Percentiles rank a stretch among this genome's conserved stretches.
Conservation (phyloP, 352 stramenopile genomes). For the Phytophthora rubi region DNA sequence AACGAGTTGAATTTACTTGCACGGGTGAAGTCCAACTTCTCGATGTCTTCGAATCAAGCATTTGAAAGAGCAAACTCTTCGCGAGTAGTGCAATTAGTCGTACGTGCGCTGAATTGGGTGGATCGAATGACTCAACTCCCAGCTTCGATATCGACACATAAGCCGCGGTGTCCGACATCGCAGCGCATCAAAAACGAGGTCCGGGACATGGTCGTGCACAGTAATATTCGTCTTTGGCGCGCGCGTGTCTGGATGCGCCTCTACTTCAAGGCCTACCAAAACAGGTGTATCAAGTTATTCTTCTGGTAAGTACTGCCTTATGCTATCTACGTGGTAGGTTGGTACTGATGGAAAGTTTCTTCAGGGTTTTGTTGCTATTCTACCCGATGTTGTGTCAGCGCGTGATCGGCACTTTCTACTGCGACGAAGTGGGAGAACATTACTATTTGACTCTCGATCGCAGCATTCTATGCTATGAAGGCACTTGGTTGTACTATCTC, state of each 20-base stretch:
- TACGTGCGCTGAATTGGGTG: conserved; percentile 28
- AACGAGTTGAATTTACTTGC: conserved; percentile 28
- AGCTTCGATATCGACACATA: conserved; percentile 52
- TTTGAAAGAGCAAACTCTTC: conserved; percentile 18
- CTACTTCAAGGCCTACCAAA: conserved; percentile 77
- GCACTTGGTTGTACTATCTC: conserved; percentile 64
- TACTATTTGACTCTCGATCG: conserved; percentile 75
- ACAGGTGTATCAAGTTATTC: conserved; percentile 80
- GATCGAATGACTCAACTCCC: conserved; percentile 45
- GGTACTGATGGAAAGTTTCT: not conserved
- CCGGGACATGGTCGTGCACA: conserved; percentile 66
- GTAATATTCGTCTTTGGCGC: conserved; percentile 73
- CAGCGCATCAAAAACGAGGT: conserved; percentile 61
- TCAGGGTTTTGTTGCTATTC: conserved; percentile 68
- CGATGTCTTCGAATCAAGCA: conserved; percentile 9
- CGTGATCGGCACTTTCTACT: conserved; percentile 78
- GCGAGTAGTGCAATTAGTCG: conserved; percentile 21
- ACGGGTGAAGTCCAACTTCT: conserved; percentile 37
- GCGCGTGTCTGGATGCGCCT: conserved; percentile 72
- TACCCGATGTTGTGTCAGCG: conserved; percentile 79
- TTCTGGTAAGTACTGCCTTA: conserved; percentile 53
- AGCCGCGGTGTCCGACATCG: conserved; percentile 55
- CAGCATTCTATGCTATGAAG: conserved; percentile 62
- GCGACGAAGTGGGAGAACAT: conserved; percentile 63
- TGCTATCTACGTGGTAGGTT: not conserved